phyloP scores from a whole-genome alignment of 108 stramenopile genomes.

The Parietichytrium sp. region DNA sequence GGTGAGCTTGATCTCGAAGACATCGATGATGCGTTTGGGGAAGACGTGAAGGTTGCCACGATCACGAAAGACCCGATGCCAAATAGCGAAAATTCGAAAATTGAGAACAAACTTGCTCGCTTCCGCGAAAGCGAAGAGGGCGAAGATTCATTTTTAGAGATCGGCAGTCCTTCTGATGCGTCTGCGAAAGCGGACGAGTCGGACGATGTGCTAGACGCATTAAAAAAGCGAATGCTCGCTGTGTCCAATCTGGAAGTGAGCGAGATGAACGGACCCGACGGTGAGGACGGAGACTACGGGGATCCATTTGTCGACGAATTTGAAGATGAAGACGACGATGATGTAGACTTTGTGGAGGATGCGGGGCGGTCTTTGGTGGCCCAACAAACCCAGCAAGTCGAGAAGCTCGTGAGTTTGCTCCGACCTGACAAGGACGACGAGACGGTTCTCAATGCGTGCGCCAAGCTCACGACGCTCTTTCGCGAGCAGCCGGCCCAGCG shows the following conservation, averaged over 20 bases:
- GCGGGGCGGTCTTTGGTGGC: constrained; percentile 18
- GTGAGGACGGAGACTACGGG: neutral
- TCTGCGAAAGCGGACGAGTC: neutral
- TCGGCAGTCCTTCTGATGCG: neutral
- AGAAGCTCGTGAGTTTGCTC: neutral
- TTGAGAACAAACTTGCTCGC: constrained; percentile 2
- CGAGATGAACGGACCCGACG: neutral
- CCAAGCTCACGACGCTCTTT: constrained; percentile 2
- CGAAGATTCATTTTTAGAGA: constrained; percentile 4
- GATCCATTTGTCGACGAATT: constrained; percentile 37
- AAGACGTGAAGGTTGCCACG: neutral
- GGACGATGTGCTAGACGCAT: neutral
- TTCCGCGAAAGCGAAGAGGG: constrained; percentile 11
- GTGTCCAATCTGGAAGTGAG: too few relatives aligned
- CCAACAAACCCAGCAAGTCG: constrained; percentile 34
- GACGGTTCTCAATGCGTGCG: neutral
- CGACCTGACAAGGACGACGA: constrained; percentile 23
- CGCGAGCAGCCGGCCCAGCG: constrained; percentile 37
- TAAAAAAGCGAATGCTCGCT: neutral
- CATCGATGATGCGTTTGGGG: constrained; percentile 11
- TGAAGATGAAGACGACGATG: constrained; percentile 33
- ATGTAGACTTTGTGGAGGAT: constrained; percentile 15
- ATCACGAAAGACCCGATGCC: neutral
- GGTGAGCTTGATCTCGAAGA: constrained; percentile 21
- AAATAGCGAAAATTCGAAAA: neutral